phyloP scores from a whole-genome alignment of 129 eudicot genomes.

The Helichrysum umbraculigerum region DNA sequence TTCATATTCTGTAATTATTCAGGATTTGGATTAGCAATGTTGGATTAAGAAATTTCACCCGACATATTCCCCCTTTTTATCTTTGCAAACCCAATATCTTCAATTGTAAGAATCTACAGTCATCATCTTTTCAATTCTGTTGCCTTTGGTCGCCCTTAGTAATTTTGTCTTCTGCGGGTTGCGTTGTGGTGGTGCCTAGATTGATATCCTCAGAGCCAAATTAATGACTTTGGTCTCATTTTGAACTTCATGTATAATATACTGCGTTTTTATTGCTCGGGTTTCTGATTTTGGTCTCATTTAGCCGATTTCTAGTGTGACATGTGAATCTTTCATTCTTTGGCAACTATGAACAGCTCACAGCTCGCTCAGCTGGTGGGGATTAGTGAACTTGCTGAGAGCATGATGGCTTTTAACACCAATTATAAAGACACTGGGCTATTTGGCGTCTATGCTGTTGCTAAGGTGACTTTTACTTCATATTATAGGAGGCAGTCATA shows the following conservation, averaged over 20 bases:
- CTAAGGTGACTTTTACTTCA: constrained; percentile 61
- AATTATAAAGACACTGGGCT: constrained; percentile 94
- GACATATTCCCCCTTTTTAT: neutral
- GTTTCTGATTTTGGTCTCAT: neutral
- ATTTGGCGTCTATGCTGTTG: constrained; percentile 93
- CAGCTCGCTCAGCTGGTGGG: constrained; percentile 82
- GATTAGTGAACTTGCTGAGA: constrained; percentile 88
- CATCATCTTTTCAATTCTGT: too few species aligned
- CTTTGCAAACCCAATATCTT: too few species aligned
- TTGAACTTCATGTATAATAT: neutral
- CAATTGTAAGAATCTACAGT: too few species aligned
- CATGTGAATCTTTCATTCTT: neutral
- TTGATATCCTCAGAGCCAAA: neutral
- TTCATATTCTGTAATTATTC: neutral
- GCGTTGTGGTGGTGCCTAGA: neutral
- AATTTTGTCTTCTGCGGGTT: too few species aligned
- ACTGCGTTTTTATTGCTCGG: neutral
- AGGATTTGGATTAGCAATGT: neutral
- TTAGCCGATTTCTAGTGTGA: neutral
- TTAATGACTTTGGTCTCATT: neutral
- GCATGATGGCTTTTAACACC: constrained; percentile 97
- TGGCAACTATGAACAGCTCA: constrained; percentile 44
- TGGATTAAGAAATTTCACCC: neutral
- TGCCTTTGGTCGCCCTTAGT: too few species aligned
- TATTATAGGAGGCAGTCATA: neutral